Conservation (phyloP, 208 protist genomes). For the Leishmania tropica region DNA sequence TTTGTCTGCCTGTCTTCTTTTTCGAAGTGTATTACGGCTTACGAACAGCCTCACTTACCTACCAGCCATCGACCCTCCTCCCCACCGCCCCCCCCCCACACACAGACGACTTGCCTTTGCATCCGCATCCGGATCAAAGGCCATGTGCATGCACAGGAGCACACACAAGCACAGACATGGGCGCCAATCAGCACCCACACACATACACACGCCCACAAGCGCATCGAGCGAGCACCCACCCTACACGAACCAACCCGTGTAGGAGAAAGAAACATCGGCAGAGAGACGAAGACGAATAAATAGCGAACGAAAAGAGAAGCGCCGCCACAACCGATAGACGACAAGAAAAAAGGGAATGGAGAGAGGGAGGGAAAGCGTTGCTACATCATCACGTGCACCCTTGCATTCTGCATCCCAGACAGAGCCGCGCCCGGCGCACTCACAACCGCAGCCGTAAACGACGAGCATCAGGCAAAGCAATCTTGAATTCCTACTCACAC, state of each 20-base stretch:
- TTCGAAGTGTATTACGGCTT: not conserved
- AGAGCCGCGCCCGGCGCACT: not conserved
- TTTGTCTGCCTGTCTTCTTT: not conserved
- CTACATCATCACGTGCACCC: not conserved
- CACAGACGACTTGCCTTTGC: not conserved
- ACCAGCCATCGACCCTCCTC: not conserved
- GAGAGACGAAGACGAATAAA: not conserved
- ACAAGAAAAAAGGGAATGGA: not conserved
- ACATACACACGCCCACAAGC: not conserved
- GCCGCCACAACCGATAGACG: not conserved
- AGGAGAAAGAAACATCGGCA: not conserved
- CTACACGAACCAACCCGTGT: not conserved
- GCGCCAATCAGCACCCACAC: not conserved
- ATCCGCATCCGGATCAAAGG: not conserved
- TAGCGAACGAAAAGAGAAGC: not conserved
- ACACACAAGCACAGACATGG: not conserved
- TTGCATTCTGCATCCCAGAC: not conserved
- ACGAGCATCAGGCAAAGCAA: not conserved
- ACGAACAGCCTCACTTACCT: not conserved
- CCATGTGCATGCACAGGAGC: not conserved
- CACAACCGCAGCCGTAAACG: not conserved
- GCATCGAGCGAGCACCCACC: not conserved
- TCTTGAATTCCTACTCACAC: not conserved
- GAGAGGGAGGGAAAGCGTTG: not conserved
- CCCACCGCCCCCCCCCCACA: not conserved